Conservation (phyloP, 2,329 filamentous ascomycete genomes). For the Sporothrix brasiliensis region DNA sequence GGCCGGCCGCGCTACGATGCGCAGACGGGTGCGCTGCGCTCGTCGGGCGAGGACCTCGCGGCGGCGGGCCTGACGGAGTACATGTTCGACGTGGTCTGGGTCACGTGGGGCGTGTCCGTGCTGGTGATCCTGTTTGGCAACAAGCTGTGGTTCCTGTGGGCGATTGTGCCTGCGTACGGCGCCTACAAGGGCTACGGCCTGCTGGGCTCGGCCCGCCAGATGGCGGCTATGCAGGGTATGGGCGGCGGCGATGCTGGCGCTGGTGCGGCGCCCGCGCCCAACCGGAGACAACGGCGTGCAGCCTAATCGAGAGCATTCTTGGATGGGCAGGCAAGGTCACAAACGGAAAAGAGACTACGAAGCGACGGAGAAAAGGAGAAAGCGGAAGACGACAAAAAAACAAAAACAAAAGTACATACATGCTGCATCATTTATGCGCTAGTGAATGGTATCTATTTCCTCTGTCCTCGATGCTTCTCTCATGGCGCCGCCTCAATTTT, state of each 20-base stretch:
- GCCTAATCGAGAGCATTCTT: constrained; percentile 44
- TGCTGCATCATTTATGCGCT: neutral
- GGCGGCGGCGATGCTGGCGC: constrained; percentile 42
- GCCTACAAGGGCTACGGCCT: constrained; percentile 58
- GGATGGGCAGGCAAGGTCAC: neutral
- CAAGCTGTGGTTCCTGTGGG: constrained; percentile 65
- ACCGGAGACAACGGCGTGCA: constrained; percentile 59
- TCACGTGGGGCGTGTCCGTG: constrained; percentile 79
- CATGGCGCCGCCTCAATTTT: neutral
- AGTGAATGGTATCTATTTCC: neutral
- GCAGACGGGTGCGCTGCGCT: constrained; percentile 66
- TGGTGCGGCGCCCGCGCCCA: constrained; percentile 47
- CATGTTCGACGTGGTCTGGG: constrained; percentile 96
- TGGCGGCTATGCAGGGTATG: constrained; percentile 55
- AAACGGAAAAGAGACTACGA: neutral
- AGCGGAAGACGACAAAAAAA: neutral
- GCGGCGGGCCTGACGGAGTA: constrained; percentile 91
- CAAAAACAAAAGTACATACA: neutral
- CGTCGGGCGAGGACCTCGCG: constrained; percentile 82
- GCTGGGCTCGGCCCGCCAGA: constrained; percentile 57
- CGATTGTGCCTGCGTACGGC: constrained; percentile 59
- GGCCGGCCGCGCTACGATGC: constrained; percentile 75
- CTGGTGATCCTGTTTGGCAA: constrained; percentile 80
- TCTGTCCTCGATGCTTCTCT: neutral
- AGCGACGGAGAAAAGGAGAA: neutral